phyloP scores from a whole-genome alignment of 2,329 filamentous ascomycete genomes.

The Plenodomus tracheiphilus region DNA sequence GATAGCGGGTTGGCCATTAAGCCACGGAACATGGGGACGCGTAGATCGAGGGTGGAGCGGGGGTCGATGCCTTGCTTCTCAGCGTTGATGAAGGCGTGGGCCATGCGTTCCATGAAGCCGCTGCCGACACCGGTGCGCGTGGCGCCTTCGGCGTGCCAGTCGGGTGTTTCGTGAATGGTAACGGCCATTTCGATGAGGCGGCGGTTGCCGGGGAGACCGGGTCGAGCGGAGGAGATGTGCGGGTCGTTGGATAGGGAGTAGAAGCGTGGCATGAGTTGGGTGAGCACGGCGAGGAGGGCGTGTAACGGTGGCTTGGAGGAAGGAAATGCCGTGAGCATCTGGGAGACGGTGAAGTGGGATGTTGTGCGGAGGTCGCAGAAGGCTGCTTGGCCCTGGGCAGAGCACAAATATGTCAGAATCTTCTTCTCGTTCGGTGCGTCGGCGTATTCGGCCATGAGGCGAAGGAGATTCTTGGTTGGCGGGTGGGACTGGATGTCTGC shows the following conservation, averaged over 20 bases:
- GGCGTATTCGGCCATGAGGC: conserved; percentile 83
- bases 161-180: conserved; percentile 82
- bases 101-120: conserved; percentile 89
- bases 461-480: conserved; percentile 83
- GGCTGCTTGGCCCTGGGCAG: conserved; percentile 84
- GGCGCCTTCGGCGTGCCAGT: conserved; percentile 68
- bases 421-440: conserved; percentile 81
- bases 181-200: conserved; percentile 96
- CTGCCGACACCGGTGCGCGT: conserved; percentile 83
- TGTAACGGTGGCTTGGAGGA: conserved; percentile 87
- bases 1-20: conserved; percentile 97
- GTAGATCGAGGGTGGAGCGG: conserved; percentile 60
- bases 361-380: conserved; percentile 94
- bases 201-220: conserved; percentile 67
- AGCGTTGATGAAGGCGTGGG: conserved; percentile 70
- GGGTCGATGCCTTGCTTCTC: conserved; percentile 59
- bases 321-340: conserved; percentile 89
- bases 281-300: conserved; percentile 75
- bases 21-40: conserved; percentile 96
- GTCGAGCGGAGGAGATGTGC: conserved; percentile 72
- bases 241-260: conserved; percentile 98
- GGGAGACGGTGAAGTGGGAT: conserved; percentile 78
- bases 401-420: conserved; percentile 82
- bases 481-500: conserved; percentile 90
- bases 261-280: conserved; percentile 94